Conservation (phyloP, 2,329 filamentous ascomycete genomes). For the Diaporthe ampelina region DNA sequence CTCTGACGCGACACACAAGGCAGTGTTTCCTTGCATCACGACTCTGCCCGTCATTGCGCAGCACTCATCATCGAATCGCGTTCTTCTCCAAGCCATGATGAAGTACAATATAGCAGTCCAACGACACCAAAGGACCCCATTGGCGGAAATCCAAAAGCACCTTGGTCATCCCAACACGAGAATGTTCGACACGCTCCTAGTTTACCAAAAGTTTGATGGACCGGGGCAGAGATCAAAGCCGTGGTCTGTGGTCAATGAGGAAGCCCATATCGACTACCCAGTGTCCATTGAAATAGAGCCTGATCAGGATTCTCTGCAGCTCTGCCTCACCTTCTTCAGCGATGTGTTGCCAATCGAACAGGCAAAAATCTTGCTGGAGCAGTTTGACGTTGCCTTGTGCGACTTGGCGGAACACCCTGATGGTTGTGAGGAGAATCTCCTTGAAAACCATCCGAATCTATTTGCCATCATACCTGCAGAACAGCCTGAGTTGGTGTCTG, state of each 20-base stretch:
- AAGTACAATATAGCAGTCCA: conserved; percentile 73
- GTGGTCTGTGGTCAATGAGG: conserved; percentile 76
- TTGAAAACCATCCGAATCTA: conserved; percentile 52
- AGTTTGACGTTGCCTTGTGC: conserved; percentile 78
- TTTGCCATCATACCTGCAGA: conserved; percentile 78
- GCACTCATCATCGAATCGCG: conserved; percentile 65
- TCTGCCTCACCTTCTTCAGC: conserved; percentile 77
- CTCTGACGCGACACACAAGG: conserved; percentile 68
- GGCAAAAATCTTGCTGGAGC: conserved; percentile 74
- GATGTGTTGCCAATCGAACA: conserved; percentile 78
- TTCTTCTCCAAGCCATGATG: conserved; percentile 75
- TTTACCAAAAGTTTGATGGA: conserved; percentile 76
- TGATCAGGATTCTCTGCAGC: conserved; percentile 61
- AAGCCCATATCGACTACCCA: conserved; percentile 80
- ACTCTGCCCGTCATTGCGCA: conserved; percentile 81
- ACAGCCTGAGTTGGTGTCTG: conserved; percentile 67
- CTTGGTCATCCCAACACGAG: conserved; percentile 73
- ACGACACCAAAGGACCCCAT: conserved; percentile 78
- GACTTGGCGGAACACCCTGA: conserved; percentile 68
- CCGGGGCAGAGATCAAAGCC: conserved; percentile 47
- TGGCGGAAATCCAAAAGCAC: conserved; percentile 80
- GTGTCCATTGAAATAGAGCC: conserved; percentile 86
- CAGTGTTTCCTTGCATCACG: conserved; percentile 83
- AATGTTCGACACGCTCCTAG: conserved; percentile 88
- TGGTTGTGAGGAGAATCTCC: conserved; percentile 55